Percentiles rank a stretch among this genome's conserved stretches.
Conservation (phyloP, 805 yeast genomes). For the Starmerella cellae region DNA sequence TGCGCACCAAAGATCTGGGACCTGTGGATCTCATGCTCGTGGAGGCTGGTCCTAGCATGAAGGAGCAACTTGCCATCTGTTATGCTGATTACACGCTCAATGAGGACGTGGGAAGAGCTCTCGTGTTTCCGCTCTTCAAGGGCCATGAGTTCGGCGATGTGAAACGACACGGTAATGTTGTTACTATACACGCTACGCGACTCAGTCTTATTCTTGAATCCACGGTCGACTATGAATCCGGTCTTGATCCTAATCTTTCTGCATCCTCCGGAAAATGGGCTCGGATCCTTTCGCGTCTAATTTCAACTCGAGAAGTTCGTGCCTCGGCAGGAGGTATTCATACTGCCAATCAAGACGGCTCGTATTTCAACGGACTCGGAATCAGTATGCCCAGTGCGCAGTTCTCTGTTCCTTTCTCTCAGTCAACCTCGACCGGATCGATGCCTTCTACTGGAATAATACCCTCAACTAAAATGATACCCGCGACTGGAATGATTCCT, state of each 20-base stretch:
- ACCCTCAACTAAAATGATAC: neutral
- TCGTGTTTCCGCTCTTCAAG: slow-evolving; percentile 14
- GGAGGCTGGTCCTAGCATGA: neutral
- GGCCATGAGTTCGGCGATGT: slow-evolving; percentile 15
- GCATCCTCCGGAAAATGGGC: slow-evolving; percentile 14
- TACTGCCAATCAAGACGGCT: neutral
- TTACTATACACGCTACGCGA: slow-evolving; percentile 13
- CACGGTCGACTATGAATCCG: slow-evolving; percentile 1
- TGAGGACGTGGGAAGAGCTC: neutral
- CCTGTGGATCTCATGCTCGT: slow-evolving; percentile 12
- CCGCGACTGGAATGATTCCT: neutral
- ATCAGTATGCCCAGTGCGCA: slow-evolving; percentile 4
- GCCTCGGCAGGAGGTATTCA: neutral
- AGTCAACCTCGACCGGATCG: neutral
- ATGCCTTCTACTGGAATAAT: neutral
- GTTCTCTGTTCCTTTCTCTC: neutral
- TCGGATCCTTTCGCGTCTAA: slow-evolving; percentile 13
- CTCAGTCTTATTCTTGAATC: slow-evolving; percentile 11
- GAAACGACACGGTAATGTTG: slow-evolving; percentile 17
- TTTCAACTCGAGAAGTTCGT: neutral
- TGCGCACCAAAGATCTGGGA: slow-evolving; percentile 10
- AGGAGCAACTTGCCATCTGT: slow-evolving; percentile 15
- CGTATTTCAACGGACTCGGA: slow-evolving; percentile 13
- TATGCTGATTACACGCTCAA: neutral
- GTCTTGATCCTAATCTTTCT: slow-evolving; percentile 3